Evolutionary conservation across 179 eudicot genomes (phyloP).

Genomic region (Silene noctiflora): DNA sequence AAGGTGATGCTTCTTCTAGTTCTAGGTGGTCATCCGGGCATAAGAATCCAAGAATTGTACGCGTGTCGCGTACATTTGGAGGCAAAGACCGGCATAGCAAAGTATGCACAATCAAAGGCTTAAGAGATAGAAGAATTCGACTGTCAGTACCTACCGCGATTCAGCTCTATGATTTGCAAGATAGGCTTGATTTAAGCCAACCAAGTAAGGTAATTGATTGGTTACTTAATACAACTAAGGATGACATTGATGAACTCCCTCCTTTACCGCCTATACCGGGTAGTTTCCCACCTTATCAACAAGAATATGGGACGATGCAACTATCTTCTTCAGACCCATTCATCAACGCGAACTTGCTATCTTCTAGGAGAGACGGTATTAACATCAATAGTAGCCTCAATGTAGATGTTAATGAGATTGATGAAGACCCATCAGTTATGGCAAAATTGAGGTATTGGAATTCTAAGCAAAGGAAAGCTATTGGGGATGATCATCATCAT

Average conservation of each 20-base stretch:
- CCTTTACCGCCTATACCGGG: slow-evolving; percentile 66
- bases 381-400: slow-evolving; percentile 25
- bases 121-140: slow-evolving; percentile 79
- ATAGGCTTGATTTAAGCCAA: slow-evolving; percentile 78
- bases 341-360: slow-evolving; percentile 32
- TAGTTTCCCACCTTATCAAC: slow-evolving; percentile 23
- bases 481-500: slow-evolving; percentile 19
- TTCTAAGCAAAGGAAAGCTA: slow-evolving; percentile 25
- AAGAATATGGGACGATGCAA: slow-evolving; percentile 17
- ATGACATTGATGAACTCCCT: slow-evolving; percentile 82
- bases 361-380: slow-evolving; percentile 28
- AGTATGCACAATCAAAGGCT: slow-evolving; percentile 78
- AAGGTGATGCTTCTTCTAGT: slow-evolving; percentile 26
- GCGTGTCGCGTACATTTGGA: slow-evolving; percentile 77
- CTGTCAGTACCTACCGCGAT: slow-evolving; percentile 88
- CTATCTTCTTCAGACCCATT: slow-evolving; percentile 27
- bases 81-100: slow-evolving; percentile 96
- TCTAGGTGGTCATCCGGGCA: slow-evolving; percentile 52
- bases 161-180: slow-evolving; percentile 91
- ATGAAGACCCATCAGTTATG: slow-evolving; percentile 15
- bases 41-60: slow-evolving; percentile 79
- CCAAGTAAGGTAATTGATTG: slow-evolving; percentile 96
- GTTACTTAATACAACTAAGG: slow-evolving; percentile 65
- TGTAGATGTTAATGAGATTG: slow-evolving; percentile 19
- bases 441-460: slow-evolving; percentile 33